These are phyloP conservation scores for Phoma sp. DNA, from an alignment of 2,329 filamentous ascomycete genomes.

Conservation along the genomic window DNA sequence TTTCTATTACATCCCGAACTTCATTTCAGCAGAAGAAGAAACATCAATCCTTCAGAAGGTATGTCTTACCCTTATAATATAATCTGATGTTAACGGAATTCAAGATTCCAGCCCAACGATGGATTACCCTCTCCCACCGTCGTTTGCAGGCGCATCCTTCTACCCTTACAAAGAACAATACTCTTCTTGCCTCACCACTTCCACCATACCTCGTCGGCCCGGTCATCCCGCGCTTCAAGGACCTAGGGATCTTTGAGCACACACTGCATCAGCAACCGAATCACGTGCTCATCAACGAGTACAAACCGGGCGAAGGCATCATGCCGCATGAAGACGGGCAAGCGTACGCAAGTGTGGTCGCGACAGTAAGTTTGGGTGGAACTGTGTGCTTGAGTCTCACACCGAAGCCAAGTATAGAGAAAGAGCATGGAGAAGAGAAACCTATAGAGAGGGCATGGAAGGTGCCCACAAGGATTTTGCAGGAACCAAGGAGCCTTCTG, in stretches of 20 bases:
- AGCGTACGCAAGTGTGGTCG: constrained; percentile 86
- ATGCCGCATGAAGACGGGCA: constrained; percentile 95
- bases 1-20: constrained; percentile 86
- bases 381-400: constrained; percentile 80
- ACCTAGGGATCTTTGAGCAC: constrained; percentile 58
- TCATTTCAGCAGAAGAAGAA: constrained; percentile 80
- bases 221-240: constrained; percentile 64
- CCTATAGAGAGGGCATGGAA: not conserved
- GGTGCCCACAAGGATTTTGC: constrained; percentile 65
- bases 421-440: not conserved
- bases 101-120: constrained; percentile 63
- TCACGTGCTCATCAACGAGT: constrained; percentile 94
- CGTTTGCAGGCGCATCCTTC: constrained; percentile 91
- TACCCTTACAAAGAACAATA: constrained; percentile 72
- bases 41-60: constrained; percentile 73
- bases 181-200: constrained; percentile 74
- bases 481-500: constrained; percentile 81
- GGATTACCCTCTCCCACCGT: constrained; percentile 87
- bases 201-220: constrained; percentile 77
- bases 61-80: not conserved
- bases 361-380: constrained; percentile 84
- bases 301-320: constrained; percentile 85
- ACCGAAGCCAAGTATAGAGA: constrained; percentile 31
- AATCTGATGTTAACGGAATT: not conserved
- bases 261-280: constrained; percentile 82